Evolutionary conservation across 2,329 filamentous ascomycete species (phyloP).

Genomic region (Escovopsis sp.): DNA sequence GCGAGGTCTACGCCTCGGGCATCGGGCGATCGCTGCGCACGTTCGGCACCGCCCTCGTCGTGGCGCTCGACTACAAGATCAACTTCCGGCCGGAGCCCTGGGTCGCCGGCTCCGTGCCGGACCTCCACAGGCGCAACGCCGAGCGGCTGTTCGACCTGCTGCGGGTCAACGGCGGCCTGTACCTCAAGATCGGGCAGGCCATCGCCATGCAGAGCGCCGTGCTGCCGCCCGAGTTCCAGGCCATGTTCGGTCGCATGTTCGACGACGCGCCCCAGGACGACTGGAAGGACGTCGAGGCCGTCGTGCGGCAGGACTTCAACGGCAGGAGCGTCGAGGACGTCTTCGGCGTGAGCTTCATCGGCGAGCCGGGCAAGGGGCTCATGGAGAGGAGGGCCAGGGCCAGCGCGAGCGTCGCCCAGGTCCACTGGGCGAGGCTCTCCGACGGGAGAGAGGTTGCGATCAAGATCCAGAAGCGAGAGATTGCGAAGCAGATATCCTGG

Average conservation of each 20-base stretch:
- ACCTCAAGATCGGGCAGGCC: constrained; percentile 95
- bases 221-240: constrained; percentile 83
- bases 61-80: constrained; percentile 88
- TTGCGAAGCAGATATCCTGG: constrained; percentile 79
- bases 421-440: constrained; percentile 77
- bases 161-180: constrained; percentile 76
- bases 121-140: constrained; percentile 72
- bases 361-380: constrained; percentile 50
- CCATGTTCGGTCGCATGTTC: constrained; percentile 94
- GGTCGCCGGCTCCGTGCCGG: constrained; percentile 55
- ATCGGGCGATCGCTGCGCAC: constrained; percentile 67
- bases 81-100: constrained; percentile 77
- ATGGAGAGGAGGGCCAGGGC: constrained; percentile 48
- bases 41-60: constrained; percentile 61
- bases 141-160: constrained; percentile 70
- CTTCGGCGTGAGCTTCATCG: constrained; percentile 73
- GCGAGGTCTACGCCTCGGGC: constrained; percentile 61
- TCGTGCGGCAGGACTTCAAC: constrained; percentile 82
- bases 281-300: constrained; percentile 72
- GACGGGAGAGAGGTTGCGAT: constrained; percentile 88
- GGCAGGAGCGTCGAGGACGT: constrained; percentile 76
- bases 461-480: constrained; percentile 94
- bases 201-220: constrained; percentile 97
- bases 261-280: constrained; percentile 90
- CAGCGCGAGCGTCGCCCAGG: constrained; percentile 87